phyloP scores from a whole-genome alignment of 257 asterid genomes.

The Solanum chiquidenum region DNA sequence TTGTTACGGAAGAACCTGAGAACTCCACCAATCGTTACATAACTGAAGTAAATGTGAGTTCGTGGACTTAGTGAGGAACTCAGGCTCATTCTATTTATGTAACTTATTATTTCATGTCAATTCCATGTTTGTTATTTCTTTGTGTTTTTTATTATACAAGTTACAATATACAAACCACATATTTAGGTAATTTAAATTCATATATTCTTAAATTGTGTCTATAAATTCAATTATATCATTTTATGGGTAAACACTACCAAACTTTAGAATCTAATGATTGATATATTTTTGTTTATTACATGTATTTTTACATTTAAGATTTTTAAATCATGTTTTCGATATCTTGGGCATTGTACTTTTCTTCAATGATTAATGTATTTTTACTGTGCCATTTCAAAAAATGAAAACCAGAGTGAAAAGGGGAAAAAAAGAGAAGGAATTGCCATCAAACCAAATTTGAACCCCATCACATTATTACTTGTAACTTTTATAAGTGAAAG shows the following conservation, averaged over 20 bases:
- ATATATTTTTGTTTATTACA: background rate
- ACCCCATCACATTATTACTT: background rate
- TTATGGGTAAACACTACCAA: background rate
- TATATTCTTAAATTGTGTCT: background rate
- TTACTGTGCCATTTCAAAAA: background rate
- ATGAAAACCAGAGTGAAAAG: background rate
- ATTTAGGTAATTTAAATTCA: background rate
- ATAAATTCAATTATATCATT: too few relatives aligned
- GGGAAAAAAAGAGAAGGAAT: background rate
- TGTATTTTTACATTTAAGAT: background rate
- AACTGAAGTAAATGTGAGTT: background rate
- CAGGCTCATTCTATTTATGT: background rate
- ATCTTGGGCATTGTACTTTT: background rate
- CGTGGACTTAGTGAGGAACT: background rate
- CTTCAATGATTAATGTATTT: background rate
- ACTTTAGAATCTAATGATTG: background rate
- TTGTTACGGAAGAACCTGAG: background rate
- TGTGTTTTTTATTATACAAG: background rate
- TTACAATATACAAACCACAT: background rate
- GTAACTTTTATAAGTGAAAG: background rate
- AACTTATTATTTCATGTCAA: background rate
- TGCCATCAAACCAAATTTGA: background rate
- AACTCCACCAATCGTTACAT: background rate
- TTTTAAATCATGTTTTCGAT: background rate
- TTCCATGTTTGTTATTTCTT: too few relatives aligned